A percentile compares a stretch with the other conserved stretches of the same genome.
Conservation (phyloP, 192 early-diverging fungal species). For the Coemansia sp. region DNA sequence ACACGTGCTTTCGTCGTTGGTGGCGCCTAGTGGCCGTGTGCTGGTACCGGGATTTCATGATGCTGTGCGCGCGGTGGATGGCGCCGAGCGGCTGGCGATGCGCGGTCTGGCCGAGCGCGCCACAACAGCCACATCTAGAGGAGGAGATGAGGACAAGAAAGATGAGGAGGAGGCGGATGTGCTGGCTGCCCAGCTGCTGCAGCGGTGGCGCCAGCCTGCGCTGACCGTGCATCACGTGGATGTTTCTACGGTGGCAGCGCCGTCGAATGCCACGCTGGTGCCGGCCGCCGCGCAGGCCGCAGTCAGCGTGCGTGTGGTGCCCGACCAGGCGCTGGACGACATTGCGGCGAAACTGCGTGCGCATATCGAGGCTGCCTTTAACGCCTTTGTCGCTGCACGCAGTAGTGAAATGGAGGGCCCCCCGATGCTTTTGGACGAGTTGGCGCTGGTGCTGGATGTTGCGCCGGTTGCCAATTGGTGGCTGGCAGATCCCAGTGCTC, state of each 20-base stretch:
- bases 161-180: slow-evolving; percentile 12
- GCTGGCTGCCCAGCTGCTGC: slow-evolving; percentile 59
- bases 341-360: slow-evolving; percentile 63
- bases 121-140: no score
- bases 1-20: slow-evolving; percentile 62
- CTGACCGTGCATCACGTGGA: slow-evolving; percentile 77
- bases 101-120: slow-evolving; percentile 20
- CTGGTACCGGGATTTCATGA: slow-evolving; percentile 73
- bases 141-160: no score
- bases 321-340: slow-evolving; percentile 69
- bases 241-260: slow-evolving; percentile 64
- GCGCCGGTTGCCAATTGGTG: slow-evolving; percentile 73
- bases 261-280: slow-evolving; percentile 69
- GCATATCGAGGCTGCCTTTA: slow-evolving; percentile 60
- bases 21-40: slow-evolving; percentile 60
- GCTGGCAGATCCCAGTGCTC: slow-evolving; percentile 68
- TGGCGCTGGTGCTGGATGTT: slow-evolving; percentile 61
- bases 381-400: slow-evolving; percentile 14
- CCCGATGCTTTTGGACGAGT: slow-evolving; percentile 5
- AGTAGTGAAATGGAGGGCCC: not conserved
- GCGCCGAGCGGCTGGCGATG: slow-evolving; percentile 63
- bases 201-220: slow-evolving; percentile 74
- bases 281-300: slow-evolving; percentile 67
- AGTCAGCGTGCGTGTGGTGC: slow-evolving; percentile 77
- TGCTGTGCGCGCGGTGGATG: slow-evolving; percentile 60